Base-by-base conservation (phyloP, 2,329 filamentous ascomycete species). In the Taxawa tesnikishii region DNA sequence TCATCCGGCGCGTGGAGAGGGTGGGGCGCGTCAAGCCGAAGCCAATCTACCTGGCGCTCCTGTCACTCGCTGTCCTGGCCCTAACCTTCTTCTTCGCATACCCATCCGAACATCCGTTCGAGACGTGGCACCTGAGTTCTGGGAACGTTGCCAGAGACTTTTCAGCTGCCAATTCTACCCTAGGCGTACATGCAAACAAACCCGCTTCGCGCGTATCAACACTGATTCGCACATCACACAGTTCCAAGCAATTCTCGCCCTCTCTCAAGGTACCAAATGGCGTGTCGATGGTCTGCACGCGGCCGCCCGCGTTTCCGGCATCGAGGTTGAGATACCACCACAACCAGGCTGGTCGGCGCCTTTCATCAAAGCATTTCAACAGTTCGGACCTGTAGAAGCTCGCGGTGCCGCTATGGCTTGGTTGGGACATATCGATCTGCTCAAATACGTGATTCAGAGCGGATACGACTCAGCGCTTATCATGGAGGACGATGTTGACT, bases 401-500 rank as follows among this genome's bases (percentile, higher is more conserved):
- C 38, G 32, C 21, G 38, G 33, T 5, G 38, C 38, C 14, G 38
- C 38, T 19, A 41, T 47, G 30, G 50, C 33, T 29, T 55, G 51
- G 50, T 41, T 55, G 6, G 46, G 44, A 17, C 49, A 54, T 28
- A 40, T 54, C 11, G 45, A 55, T 32, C 36, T 52, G 6, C 38
- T 54, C 7, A 46, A 47, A 29, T 43, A 46, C 32, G 41, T 54
- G 16, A 36, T 54, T 16, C 34, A 43, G 11, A 43, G 43, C 11
- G 39, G 33, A 4, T 35, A 40, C 10, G 43, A 43, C 18, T 46
- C 47, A 1, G 49, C 45, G 4, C 34, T 55, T 9, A 48, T 55
- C 31, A 34, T 55, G 5, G 55, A 59, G 33, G 55, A 59, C 29
- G 55, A 58, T 29, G 49, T 51, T 17, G 56, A 58, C 34, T 58